Evolutionary conservation across 164 flowering plant species (phyloP), one percentile per base, ranked within the genome.

Genomic region (Vitis vinifera): DNA sequence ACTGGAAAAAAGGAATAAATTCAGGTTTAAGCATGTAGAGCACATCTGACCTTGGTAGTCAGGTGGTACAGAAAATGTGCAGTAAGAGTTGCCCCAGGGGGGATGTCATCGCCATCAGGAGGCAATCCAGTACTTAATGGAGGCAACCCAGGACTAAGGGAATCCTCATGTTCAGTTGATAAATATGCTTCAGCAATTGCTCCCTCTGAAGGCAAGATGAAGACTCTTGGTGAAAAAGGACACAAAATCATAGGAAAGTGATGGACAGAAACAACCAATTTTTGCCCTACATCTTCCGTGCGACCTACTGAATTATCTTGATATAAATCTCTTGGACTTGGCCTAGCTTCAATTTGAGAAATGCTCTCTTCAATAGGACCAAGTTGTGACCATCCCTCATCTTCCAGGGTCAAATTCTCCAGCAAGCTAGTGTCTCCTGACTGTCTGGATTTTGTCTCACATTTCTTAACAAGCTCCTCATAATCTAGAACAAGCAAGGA

Each of bases 21-120:
- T 51, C 14, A 56, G 23, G 14, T 31, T 29, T 58, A 37, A 15
- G 59, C 10, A 58, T 2, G 13, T 31, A 30, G 10, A 23, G 11
- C 10, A 47, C 37, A 59, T 19, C 16, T 61, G 84, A 95, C 99
- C 97, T 91, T 93, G 49, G 85, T 78, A 59, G 93, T 94, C 73
- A 95, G 81, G 87, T 91, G 91, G 79, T 95, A 95, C 64, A 95
- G 89, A 84, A 95, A 88, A 80, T 95, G 88, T 63, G 99, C 98
- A 3, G 98, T 93, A 71, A 93, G 91, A 59, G 80, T 81, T 70
- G 89, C 90, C 30, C 96, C 99, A 65, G 97, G 90, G 77, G 89
- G 85, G 68, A 80, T 71, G 66, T 93, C 99, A 72, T 93, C 99
- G 62, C 84, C 81, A 78, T 90, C 91, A 79, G 83, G 80, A 51